Evolutionary conservation across 73 alveolate genomes (phyloP).

Genomic region (Paramecium caudatum): DNA sequence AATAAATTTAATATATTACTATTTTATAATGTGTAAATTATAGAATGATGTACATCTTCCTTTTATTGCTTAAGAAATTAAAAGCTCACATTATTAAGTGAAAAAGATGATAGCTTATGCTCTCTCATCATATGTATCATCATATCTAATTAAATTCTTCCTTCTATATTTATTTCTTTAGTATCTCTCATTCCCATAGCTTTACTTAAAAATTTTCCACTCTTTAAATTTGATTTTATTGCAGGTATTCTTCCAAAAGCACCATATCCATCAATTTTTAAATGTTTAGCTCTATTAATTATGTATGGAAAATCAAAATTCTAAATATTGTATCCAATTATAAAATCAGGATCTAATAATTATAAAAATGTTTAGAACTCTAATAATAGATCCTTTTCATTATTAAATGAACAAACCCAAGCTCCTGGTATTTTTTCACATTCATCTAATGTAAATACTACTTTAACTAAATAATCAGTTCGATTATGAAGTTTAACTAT

Average conservation of each 20-base stretch:
- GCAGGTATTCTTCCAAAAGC: conserved; percentile 87
- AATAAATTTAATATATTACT: conserved; percentile 71
- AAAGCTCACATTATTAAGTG: conserved; percentile 98
- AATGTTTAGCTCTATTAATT: conserved; percentile 91
- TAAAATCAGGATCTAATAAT: conserved; percentile 99
- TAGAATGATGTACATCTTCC: conserved; percentile 98
- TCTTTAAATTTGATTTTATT: conserved; percentile 84
- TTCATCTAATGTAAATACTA: conserved; percentile 94
- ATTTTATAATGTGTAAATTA: conserved; percentile 78
- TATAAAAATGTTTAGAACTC: conserved; percentile 94
- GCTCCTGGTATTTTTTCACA: conserved; percentile 99
- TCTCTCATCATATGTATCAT: conserved; percentile 97
- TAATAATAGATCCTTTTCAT: conserved; percentile 93
- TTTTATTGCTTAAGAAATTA: conserved; percentile 98
- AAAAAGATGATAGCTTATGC: conserved; percentile 97
- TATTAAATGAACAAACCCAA: conserved; percentile 91
- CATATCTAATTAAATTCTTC: conserved; percentile 99
- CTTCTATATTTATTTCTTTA: conserved; percentile 96
- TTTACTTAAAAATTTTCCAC: conserved; percentile 92
- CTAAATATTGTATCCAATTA: conserved; percentile 99
- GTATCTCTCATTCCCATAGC: conserved; percentile 98
- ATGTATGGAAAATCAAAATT: conserved; percentile 99
- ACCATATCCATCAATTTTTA: conserved; percentile 87
- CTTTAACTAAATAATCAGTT: conserved; percentile 94
- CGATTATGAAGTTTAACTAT: conserved; percentile 95